A percentile compares a stretch with the other conserved stretches of the same genome.
Conservation (phyloP, 2,329 filamentous ascomycete species). For the Orbilia javanica region DNA sequence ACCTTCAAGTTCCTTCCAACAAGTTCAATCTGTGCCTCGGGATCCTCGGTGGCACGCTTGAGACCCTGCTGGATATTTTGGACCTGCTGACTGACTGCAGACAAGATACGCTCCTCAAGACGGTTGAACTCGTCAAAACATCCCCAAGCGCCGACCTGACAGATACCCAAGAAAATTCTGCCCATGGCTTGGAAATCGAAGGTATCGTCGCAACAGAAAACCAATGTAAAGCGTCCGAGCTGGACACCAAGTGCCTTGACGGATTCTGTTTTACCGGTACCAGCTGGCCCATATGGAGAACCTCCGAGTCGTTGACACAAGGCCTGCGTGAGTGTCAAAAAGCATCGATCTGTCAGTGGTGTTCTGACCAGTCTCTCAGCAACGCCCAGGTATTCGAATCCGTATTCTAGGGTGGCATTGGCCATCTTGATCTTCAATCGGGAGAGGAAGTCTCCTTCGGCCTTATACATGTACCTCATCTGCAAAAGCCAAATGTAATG, state of each 20-base stretch:
- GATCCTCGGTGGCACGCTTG: constrained; percentile 83
- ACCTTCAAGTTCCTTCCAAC: constrained; percentile 91
- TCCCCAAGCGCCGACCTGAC: constrained; percentile 98
- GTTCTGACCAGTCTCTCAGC: constrained; percentile 96
- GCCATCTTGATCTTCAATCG: constrained; percentile 95
- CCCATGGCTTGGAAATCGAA: constrained; percentile 99
- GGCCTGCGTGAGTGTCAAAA: constrained; percentile 95
- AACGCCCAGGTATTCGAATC: constrained; percentile 97
- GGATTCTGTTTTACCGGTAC: constrained; percentile 98
- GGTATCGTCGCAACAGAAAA: constrained; percentile 99
- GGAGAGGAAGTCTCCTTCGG: constrained; percentile 83
- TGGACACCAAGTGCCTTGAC: constrained; percentile 98
- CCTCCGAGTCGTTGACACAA: constrained; percentile 94
- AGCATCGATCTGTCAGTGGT: constrained; percentile 96
- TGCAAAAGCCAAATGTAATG: constrained; percentile 95
- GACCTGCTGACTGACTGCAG: constrained; percentile 97
- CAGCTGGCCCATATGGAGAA: constrained; percentile 95
- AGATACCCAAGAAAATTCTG: constrained; percentile 98
- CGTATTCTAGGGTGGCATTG: constrained; percentile 93
- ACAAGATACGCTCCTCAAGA: constrained; percentile 96
- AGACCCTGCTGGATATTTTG: constrained; percentile 98
- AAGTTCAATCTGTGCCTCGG: constrained; percentile 90
- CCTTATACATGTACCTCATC: constrained; percentile 93
- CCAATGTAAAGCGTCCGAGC: constrained; percentile 94
- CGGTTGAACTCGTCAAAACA: constrained; percentile 99